Base-by-base conservation (phyloP, 2,329 filamentous ascomycete genomes). In the Alternaria hordeiaustralica region DNA sequence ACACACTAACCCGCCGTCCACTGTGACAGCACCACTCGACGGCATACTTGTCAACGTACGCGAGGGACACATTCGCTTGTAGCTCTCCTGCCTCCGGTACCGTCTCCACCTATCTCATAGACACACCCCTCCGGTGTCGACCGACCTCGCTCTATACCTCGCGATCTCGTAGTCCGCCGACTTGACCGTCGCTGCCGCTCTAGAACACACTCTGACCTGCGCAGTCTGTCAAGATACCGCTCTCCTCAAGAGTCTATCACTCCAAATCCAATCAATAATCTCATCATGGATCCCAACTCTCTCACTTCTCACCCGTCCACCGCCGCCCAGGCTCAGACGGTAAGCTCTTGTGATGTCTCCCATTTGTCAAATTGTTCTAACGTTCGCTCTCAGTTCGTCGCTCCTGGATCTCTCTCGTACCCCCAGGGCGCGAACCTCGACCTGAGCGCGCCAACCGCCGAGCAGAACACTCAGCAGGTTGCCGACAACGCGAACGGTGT, bases 61-160 rank as follows among this genome's bases (percentile, higher is more conserved):
- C 85, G 85, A 93, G 93, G 92, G 94, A 97, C 91, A 94, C 94
- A 97, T 97, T 97, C 83, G 90, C 81, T 97, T 97, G 94, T 97
- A 93, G 85, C 92, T 97, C 94, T 97, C 93, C 92, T 88, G 83
- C 87, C 87, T 87, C 80, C 72, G 86, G 84, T 86, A 86, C 81
- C 83, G 73, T 69, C 67, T 71, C 66, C 68, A 69, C 70, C 68
- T 63, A 56, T 62, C 67, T 64, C 44, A 51, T 62, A 69, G 61
- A 53, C 65, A 59, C 59, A 58, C 66, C 61, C 56, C 64, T 60
- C 64, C 64, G 70, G 71, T 70, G 69, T 69, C 73, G 73, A 77
- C 71, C 75, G 75, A 75, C 71, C 68, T 76, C 74, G 75, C 74
- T 65, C 45, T 64, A 61, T 55, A 54, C 49, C 36, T 65, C 64